Conservation (phyloP, 176 grass and related monocot species). For the Paspalum notatum region DNA sequence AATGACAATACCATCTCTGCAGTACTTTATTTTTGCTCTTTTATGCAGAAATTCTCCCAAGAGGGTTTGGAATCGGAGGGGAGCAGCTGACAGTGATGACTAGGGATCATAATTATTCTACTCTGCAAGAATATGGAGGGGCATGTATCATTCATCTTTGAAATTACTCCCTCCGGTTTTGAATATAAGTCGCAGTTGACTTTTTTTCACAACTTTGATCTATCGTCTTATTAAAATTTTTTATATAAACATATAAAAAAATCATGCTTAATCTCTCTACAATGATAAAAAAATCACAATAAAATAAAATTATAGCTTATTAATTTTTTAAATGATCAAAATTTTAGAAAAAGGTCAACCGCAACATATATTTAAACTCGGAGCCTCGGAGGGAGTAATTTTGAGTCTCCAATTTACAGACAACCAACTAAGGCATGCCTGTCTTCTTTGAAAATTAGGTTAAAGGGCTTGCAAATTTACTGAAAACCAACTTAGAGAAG, state of each 20-base stretch:
- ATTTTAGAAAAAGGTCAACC: no score
- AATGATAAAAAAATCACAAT: no score
- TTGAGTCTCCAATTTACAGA: conserved; percentile 9
- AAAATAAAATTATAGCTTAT: no score
- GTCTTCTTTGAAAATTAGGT: conserved; percentile 68
- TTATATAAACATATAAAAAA: no score
- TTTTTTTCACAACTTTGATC: no score
- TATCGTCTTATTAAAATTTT: no score
- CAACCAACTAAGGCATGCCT: conserved; percentile 38
- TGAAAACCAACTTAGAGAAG: conserved; percentile 74
- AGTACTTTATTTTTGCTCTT: conserved; percentile 28
- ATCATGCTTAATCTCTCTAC: no score
- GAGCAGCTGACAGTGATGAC: conserved; percentile 71
- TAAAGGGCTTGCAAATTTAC: conserved; percentile 64
- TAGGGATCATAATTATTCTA: conserved; percentile 84
- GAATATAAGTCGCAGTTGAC: no score
- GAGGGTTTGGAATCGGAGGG: conserved; percentile 61
- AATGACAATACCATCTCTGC: not conserved
- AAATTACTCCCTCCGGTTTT: no score
- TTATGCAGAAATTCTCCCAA: conserved; percentile 51
- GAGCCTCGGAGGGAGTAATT: no score
- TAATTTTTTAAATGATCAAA: no score
- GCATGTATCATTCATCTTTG: conserved; percentile 55
- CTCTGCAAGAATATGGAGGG: conserved; percentile 83
- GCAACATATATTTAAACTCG: no score